These are phyloP conservation scores for Fusarium sororula DNA, from an alignment of 2,329 filamentous ascomycete species.

Conservation along the genomic window DNA sequence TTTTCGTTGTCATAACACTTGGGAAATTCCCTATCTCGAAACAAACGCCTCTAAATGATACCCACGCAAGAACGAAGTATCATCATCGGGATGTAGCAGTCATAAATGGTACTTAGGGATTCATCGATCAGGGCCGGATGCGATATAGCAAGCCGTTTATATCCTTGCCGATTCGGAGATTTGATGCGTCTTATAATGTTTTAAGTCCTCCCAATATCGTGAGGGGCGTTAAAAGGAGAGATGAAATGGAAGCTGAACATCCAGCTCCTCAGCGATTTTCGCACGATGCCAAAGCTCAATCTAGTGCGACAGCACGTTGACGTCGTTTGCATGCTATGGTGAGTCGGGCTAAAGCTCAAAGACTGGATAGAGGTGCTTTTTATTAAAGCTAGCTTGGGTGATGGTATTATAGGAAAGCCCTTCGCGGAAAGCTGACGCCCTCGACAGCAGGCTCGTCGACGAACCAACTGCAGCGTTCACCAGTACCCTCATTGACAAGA, in stretches of 20 bases:
- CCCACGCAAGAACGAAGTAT: conserved; percentile 26
- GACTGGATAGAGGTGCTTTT: conserved; percentile 10
- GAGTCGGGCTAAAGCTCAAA: conserved; percentile 13
- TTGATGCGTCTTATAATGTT: not conserved
- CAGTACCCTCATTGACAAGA: conserved; percentile 84
- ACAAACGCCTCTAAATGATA: conserved; percentile 40
- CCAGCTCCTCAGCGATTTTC: conserved; percentile 29
- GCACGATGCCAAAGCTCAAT: conserved; percentile 19
- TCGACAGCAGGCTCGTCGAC: conserved; percentile 87
- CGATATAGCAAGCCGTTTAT: conserved; percentile 9
- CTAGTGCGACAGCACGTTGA: conserved; percentile 7
- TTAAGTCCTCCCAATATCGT: not conserved
- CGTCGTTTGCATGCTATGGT: conserved; percentile 10
- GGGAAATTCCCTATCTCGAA: conserved; percentile 22
- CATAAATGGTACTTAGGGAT: conserved; percentile 11
- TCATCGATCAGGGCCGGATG: not conserved
- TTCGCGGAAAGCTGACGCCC: conserved; percentile 82
- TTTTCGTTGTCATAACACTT: conserved; percentile 21
- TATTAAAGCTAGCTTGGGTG: conserved; percentile 14
- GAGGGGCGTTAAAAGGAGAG: not conserved
- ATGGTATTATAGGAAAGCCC: conserved; percentile 64
- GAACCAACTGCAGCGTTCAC: conserved; percentile 94
- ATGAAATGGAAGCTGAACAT: conserved; percentile 17
- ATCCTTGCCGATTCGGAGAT: not conserved
- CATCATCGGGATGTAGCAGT: conserved; percentile 11